These are phyloP conservation scores for Symbiodinium pilosum DNA, from an alignment of 73 alveolate species.

Conservation along the genomic window DNA sequence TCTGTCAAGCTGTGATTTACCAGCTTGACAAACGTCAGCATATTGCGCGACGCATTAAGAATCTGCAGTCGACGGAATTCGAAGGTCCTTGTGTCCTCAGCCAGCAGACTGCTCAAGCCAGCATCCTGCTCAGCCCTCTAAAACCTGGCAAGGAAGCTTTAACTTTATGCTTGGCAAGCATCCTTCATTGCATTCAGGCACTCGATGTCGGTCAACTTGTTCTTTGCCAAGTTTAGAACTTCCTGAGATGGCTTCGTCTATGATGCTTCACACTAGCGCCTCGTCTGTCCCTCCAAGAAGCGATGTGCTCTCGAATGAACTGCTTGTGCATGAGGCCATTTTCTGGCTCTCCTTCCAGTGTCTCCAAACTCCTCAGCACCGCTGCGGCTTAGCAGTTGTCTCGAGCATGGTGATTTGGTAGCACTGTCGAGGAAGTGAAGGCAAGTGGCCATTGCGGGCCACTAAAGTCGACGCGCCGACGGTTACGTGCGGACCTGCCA, in stretches of 20 bases:
- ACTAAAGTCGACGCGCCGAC: conserved; percentile 84
- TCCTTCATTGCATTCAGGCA: conserved; percentile 89
- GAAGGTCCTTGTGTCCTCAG: conserved; percentile 81
- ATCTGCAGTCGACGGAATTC: conserved; percentile 78
- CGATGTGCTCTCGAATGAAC: conserved; percentile 85
- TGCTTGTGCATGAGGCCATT: conserved; percentile 89
- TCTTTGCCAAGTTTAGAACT: conserved; percentile 83
- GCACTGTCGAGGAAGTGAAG: no score
- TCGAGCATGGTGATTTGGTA: no score
- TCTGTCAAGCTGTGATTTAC: conserved; percentile 60
- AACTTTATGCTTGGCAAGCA: neutral
- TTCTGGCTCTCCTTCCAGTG: conserved; percentile 64
- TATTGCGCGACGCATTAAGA: conserved; percentile 67
- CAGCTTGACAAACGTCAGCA: conserved; percentile 63
- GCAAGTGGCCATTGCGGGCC: conserved; percentile 59
- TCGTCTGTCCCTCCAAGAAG: neutral
- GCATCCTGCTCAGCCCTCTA: neutral
- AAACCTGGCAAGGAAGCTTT: no score
- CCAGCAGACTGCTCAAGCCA: neutral
- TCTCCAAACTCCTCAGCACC: conserved; percentile 26
- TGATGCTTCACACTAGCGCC: neutral
- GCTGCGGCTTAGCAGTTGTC: no score
- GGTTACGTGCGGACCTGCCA: conserved; percentile 72
- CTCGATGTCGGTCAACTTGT: conserved; percentile 92
- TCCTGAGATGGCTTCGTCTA: neutral